Conservation (phyloP, 768 basidiomycete species). For the Cyathus striatus region DNA sequence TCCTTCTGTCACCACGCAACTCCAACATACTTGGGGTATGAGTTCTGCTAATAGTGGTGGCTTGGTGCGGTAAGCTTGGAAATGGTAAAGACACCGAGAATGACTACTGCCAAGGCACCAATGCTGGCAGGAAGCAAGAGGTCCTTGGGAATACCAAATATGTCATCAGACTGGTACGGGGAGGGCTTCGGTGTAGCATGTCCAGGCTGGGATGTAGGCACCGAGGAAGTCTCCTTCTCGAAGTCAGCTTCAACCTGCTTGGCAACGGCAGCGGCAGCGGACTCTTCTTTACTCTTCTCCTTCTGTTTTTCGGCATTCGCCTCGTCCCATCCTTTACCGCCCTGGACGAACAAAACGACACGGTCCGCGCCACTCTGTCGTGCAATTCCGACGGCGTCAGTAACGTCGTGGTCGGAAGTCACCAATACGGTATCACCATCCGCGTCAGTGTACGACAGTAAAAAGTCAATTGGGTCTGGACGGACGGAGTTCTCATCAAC, state of each 20-base stretch:
- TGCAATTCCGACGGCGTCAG: conserved; percentile 91
- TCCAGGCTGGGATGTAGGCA: conserved; percentile 5
- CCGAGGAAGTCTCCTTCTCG: conserved; percentile 49
- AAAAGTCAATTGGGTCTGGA: conserved; percentile 86
- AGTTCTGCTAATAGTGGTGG: too few relatives aligned
- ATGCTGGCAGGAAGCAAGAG: conserved; percentile 91
- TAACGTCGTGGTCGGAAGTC: conserved; percentile 85
- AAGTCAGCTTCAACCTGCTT: conserved; percentile 46
- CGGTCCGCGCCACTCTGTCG: conserved; percentile 72
- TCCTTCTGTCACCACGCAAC: too few relatives aligned
- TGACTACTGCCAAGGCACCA: conserved; percentile 87
- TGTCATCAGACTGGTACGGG: conserved; percentile 33
- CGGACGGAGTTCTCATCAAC: conserved; percentile 34
- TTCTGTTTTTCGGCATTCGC: conserved; percentile 60
- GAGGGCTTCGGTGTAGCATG: conserved; percentile 20
- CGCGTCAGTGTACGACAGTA: conserved; percentile 87
- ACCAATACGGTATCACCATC: conserved; percentile 96
- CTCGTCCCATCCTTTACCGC: conserved; percentile 87
- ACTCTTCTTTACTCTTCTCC: conserved; percentile 50
- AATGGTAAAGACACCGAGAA: conserved; percentile 85
- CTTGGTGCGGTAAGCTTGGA: conserved; percentile 60
- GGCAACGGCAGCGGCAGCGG: conserved; percentile 47
- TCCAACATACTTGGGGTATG: too few relatives aligned
- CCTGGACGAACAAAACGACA: conserved; percentile 89
- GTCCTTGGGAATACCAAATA: conserved; percentile 92